These are phyloP conservation scores for Triticum urartu DNA, from an alignment of 176 grass and related monocot genomes.

Conservation along the genomic window DNA sequence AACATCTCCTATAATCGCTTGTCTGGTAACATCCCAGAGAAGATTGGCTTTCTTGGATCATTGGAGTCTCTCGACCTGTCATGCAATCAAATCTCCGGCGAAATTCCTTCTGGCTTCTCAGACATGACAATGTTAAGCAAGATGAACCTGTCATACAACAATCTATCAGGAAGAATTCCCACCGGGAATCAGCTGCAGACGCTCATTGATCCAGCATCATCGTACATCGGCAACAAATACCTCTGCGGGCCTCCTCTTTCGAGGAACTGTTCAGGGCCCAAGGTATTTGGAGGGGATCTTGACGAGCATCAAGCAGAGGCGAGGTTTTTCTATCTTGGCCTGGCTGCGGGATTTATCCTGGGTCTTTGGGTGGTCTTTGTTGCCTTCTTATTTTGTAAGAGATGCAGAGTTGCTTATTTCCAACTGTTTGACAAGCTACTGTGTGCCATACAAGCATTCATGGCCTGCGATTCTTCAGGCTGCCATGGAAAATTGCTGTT, in stretches of 20 bases:
- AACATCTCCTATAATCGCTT: not conserved
- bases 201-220: not conserved
- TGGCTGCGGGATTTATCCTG: not conserved
- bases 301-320: not conserved
- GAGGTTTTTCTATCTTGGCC: not conserved
- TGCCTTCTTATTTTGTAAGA: not conserved
- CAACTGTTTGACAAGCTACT: not conserved
- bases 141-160: not conserved
- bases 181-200: not conserved
- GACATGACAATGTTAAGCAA: not conserved
- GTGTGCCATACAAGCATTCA: not conserved
- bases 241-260: not conserved
- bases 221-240: not conserved
- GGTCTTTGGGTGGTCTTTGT: not conserved
- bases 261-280: not conserved
- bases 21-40: not conserved
- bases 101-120: not conserved
- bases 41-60: not conserved
- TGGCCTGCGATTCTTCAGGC: not conserved
- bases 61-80: not conserved
- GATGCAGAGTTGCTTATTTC: not conserved
- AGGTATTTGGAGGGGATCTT: not conserved
- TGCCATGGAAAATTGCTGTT: not conserved
- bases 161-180: not conserved
- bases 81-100: not conserved